Conservation (phyloP, 1,284 basidiomycete species). For the Boletus nobilissimus region DNA sequence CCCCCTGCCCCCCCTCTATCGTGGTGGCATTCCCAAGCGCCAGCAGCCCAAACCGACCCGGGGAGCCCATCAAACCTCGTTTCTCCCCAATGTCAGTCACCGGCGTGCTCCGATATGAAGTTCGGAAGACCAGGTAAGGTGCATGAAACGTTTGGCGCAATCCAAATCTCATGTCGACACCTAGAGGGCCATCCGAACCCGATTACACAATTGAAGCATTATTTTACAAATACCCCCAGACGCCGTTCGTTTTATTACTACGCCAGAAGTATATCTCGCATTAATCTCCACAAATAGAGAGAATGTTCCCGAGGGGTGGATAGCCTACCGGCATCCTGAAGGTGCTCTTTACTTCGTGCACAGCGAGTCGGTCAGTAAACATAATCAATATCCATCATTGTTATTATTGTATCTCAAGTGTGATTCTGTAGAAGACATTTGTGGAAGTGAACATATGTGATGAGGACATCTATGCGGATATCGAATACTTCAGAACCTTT, state of each 20-base stretch:
- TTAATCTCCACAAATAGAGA: slow-evolving; percentile 22
- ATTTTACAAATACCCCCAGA: slow-evolving; percentile 31
- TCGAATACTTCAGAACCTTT: slow-evolving; percentile 38
- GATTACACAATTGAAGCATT: slow-evolving; percentile 35
- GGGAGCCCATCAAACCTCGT: neutral
- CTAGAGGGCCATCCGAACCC: slow-evolving; percentile 13
- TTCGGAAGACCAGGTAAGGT: slow-evolving; percentile 30
- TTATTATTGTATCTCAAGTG: slow-evolving; percentile 5
- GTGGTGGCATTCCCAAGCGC: slow-evolving; percentile 21
- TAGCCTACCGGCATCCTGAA: slow-evolving; percentile 41
- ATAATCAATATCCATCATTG: slow-evolving; percentile 15
- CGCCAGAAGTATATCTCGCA: neutral
- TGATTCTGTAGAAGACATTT: slow-evolving; percentile 42
- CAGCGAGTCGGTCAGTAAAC: slow-evolving; percentile 37
- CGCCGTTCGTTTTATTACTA: slow-evolving; percentile 30
- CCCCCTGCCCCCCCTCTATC: too few relatives aligned
- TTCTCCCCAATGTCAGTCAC: slow-evolving; percentile 33
- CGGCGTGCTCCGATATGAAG: slow-evolving; percentile 33
- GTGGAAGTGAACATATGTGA: slow-evolving; percentile 43
- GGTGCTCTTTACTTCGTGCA: slow-evolving; percentile 46
- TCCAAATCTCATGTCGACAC: slow-evolving; percentile 12
- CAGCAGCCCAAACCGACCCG: slow-evolving; percentile 25
- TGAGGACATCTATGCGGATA: slow-evolving; percentile 28
- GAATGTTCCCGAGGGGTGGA: slow-evolving; percentile 38
- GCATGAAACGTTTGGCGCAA: neutral